Conservation (phyloP, 208 protist species). For the Leptomonas seymouri region DNA sequence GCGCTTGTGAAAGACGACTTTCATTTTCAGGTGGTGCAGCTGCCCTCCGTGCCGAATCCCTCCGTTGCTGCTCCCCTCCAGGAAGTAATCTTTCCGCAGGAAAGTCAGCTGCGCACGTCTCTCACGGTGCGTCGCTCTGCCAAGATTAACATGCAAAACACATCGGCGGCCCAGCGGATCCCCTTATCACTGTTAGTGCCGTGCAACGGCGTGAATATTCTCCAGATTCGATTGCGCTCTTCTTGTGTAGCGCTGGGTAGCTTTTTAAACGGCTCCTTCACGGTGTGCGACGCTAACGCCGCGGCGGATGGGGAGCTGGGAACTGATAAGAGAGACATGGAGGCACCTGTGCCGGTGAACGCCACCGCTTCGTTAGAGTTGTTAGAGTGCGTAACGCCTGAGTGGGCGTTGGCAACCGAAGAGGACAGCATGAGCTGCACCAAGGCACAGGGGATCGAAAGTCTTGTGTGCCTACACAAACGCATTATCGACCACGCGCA, state of each 20-base stretch:
- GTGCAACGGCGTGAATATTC: constrained; percentile 19
- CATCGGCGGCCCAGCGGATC: constrained; percentile 26
- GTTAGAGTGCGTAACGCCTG: constrained; percentile 32
- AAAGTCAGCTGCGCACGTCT: constrained; percentile 34
- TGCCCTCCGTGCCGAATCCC: constrained; percentile 37
- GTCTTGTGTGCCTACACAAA: constrained; percentile 28
- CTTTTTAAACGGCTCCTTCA: constrained; percentile 43
- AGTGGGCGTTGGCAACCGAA: constrained; percentile 19
- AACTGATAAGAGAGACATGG: background rate
- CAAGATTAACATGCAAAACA: constrained; percentile 17
- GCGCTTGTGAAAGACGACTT: constrained; percentile 36
- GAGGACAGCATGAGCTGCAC: constrained; percentile 21
- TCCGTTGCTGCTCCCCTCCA: constrained; percentile 37
- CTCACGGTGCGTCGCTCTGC: constrained; percentile 20
- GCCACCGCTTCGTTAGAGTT: constrained; percentile 27
- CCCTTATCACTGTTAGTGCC: constrained; percentile 40
- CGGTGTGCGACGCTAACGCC: constrained; percentile 1
- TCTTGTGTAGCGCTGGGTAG: constrained; percentile 44
- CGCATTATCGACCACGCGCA: constrained; percentile 25
- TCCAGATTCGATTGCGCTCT: constrained; percentile 38
- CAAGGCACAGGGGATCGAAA: constrained; percentile 26
- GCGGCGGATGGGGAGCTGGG: background rate
- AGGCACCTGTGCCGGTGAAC: constrained; percentile 24
- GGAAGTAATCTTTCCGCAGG: constrained; percentile 26
- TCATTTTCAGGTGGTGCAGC: constrained; percentile 26